Base-by-base conservation (phyloP, 352 stramenopile genomes). In the Globisporangium okanoganense region DNA sequence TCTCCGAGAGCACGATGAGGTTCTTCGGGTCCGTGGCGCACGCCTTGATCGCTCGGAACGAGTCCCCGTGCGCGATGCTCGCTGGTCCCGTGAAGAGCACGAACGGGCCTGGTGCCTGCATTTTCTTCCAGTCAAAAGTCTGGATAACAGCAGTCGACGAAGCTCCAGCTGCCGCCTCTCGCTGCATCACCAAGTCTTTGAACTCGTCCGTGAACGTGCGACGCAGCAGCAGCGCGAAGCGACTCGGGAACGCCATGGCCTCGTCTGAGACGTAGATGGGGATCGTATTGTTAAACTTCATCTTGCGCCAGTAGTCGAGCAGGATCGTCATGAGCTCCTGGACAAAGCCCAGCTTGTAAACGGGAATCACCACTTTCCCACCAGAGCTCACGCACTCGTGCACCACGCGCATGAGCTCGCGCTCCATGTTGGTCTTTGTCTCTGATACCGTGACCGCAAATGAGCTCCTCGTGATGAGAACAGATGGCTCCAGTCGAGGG, bases 391-490 rank as follows among this genome's bases (percentile, higher is more conserved):
- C 70, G 48, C 83, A 90, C 64, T 95, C 87, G 40, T 88, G 62
- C 48, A 95, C 69, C 18, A 87, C 85, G 25, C 87, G 88, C 53
- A 90, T 74, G 2, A 95, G 73, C 40, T 95, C 87, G 14, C 82
- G 79, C 50, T 94, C 87, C 74, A 95, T 93, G 2, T 74, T 70
- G 8, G 72, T 91, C 36, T 79, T 75, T 3, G 87, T 95, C 62
- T 95, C 87, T 3, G 87, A 95, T 2, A 95, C 85, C 0, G 82
- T 88, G 20, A 94, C 85, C 3, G 85, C 83, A 65, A 94, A 94
- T 3, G 79, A 70, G 29, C 87, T 93, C 5, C 83, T 68, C 8
- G 82, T 84, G 47, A 95, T 73, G 45, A 94, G 59, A 0, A 71
- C 77, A 41, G 60, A 80, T 2, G 85, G 82, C 25, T 81, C 70